Evolutionary conservation across 495 filamentous ascomycete genomes (phyloP), one percentile per base, ranked within the genome.

Genomic region (Podospora appendiculata): DNA sequence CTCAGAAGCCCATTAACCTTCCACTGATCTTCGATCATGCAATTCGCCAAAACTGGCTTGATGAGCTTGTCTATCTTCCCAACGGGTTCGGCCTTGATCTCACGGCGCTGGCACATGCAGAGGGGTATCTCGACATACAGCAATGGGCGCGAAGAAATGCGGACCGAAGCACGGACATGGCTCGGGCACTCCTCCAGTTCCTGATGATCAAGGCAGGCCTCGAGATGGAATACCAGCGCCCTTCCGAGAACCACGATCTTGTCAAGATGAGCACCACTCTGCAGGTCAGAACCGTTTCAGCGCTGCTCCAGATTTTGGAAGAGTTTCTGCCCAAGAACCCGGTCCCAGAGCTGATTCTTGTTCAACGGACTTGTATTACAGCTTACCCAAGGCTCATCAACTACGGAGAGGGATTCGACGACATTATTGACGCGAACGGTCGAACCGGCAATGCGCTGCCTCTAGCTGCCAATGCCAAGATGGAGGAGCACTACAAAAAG

Each of bases 331-430:
- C 74, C 8, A 74, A 70, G 42, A 59, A 63, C 10, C 76, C 76
- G 0, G 58, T 77, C 39, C 69, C 63, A 4, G 75, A 79, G 47
- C 59, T 79, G 32, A 80, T 80, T 39, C 49, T 69, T 9, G 78
- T 95, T 45, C 89, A 96, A 67, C 82, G 94, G 38, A 76, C 81
- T 38, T 96, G 90, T 65, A 88, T 99, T 49, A 89, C 90, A 40
- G 86, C 86, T 0, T 99, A 95, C 58, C 93, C 93, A n/a, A 79
- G 93, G 46, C 75, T 99, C 41, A 95, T 97, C 68, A 97, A 96
- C 61, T 95, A 95, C 61, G 92, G 90, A 1, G 88, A 95, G 70
- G 89, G 85, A 8, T 87, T 84, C 54, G 90, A 96, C 67, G 87
- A 92, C 41, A 86, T 93, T 39, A 89, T 95, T 55, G 87, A 96